Evolutionary conservation across 23 red algal genomes (phyloP).

Genomic region (Gracilaria gracilis): DNA sequence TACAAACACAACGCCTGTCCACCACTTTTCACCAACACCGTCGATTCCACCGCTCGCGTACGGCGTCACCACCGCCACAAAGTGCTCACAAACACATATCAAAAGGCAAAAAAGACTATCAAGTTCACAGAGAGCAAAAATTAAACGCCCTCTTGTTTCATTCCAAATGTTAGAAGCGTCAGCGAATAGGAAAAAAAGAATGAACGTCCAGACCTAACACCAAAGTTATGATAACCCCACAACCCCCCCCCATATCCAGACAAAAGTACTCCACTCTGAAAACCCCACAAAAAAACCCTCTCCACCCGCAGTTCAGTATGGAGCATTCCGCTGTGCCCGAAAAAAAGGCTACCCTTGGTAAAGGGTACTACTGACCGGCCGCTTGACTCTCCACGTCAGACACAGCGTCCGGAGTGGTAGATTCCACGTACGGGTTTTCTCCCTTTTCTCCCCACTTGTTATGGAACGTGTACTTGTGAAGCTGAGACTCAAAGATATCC

Average conservation of each 20-base stretch:
- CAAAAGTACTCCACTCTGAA: neutral
- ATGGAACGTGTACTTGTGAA: slow-evolving; percentile 69
- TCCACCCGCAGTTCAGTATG: no score
- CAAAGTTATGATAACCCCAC: neutral
- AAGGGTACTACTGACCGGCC: neutral
- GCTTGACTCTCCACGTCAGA: slow-evolving; percentile 26
- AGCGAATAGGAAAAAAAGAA: neutral
- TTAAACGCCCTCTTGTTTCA: neutral
- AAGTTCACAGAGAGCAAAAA: neutral
- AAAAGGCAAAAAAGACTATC: no score
- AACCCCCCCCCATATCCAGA: no score
- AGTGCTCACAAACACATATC: no score
- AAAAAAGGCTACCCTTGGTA: neutral
- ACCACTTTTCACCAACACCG: no score
- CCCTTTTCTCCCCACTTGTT: slow-evolving; percentile 19
- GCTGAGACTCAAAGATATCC: slow-evolving; percentile 72
- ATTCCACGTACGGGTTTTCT: slow-evolving; percentile 5
- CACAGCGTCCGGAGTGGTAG: neutral
- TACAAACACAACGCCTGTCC: no score
- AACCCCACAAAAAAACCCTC: neutral
- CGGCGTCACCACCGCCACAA: no score
- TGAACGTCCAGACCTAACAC: neutral
- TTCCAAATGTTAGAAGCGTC: neutral
- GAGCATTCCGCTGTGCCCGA: neutral
- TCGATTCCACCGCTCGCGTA: no score